These are phyloP conservation scores for Plantago ovata DNA, from an alignment of 257 asterid species.

Conservation along the genomic window DNA sequence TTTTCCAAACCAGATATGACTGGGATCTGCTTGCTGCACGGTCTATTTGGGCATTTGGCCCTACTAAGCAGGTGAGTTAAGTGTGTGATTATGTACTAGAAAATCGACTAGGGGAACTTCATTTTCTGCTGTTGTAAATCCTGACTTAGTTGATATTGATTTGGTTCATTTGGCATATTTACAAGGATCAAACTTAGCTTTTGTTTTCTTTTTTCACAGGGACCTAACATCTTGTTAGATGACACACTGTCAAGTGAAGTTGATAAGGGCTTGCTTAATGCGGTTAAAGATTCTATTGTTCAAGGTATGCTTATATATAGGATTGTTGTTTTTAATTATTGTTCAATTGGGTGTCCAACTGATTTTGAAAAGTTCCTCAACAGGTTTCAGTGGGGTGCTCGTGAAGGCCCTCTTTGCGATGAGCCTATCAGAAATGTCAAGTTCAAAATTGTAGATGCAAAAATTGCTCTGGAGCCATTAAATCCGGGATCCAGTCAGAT, in stretches of 20 bases:
- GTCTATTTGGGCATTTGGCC: constrained; percentile 99
- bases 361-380: constrained; percentile 22
- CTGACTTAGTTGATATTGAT: constrained; percentile 12
- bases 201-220: constrained; percentile 39
- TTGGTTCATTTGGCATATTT: background rate
- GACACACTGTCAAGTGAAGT: constrained; percentile 97
- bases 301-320: constrained; percentile 46
- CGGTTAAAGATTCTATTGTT: constrained; percentile 82
- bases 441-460: constrained; percentile 88
- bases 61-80: constrained; percentile 78
- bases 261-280: constrained; percentile 73
- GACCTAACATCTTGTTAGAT: constrained; percentile 88
- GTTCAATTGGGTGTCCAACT: background rate
- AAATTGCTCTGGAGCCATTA: constrained; percentile 90
- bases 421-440: constrained; percentile 96
- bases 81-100: constrained; percentile 5
- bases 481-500: constrained; percentile 96
- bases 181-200: constrained; percentile 4
- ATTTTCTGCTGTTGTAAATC: background rate
- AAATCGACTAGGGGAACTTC: background rate
- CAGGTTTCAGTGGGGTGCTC: constrained; percentile 99
- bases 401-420: constrained; percentile 95
- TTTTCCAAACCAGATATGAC: constrained; percentile 87
- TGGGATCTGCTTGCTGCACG: constrained; percentile 99
- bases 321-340: constrained; percentile 11